A percentile compares a stretch with the other conserved stretches of the same genome.
phyloP scores from a whole-genome alignment of 2,329 filamentous ascomycete species.

The Fusarium gaditjirri region DNA sequence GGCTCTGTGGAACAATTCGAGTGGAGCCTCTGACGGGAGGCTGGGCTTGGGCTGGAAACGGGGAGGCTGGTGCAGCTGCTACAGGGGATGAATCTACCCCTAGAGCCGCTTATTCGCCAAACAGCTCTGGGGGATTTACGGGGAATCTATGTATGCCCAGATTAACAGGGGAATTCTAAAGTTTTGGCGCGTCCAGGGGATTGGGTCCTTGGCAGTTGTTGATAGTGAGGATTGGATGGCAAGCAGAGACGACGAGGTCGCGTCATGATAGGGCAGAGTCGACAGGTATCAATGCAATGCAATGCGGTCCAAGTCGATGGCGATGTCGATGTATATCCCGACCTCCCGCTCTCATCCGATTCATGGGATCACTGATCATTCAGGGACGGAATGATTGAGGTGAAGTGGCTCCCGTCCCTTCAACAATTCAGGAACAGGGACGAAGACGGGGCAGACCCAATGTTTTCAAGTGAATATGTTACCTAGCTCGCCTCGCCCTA shows the following conservation, averaged over 20 bases:
- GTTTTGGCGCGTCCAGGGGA: constrained; percentile 33
- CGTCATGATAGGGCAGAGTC: constrained; percentile 8
- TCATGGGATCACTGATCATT: constrained; percentile 25
- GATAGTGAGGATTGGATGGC: constrained; percentile 5
- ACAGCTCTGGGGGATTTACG: constrained; percentile 31
- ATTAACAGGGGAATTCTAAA: constrained; percentile 30
- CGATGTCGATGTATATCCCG: constrained; percentile 14
- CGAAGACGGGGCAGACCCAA: constrained; percentile 1
- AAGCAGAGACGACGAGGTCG: constrained; percentile 8
- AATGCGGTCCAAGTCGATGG: background rate
- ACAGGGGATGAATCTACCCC: constrained; percentile 39
- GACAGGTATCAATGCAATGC: background rate
- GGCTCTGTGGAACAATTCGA: constrained; percentile 26
- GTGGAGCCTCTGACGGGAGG: constrained; percentile 38
- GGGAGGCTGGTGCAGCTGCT: constrained; percentile 47
- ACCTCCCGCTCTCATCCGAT: constrained; percentile 27
- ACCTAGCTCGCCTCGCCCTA: background rate
- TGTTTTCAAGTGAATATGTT: constrained; percentile 19
- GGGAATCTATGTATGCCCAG: constrained; percentile 27
- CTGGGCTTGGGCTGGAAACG: constrained; percentile 47
- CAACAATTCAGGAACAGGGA: constrained; percentile 36
- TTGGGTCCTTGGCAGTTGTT: constrained; percentile 28
- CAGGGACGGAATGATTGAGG: constrained; percentile 17
- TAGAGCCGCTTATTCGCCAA: constrained; percentile 24
- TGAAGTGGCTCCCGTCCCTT: constrained; percentile 7